phyloP scores from a whole-genome alignment of 352 stramenopile species.

The Globisporangium recalcitrans region DNA sequence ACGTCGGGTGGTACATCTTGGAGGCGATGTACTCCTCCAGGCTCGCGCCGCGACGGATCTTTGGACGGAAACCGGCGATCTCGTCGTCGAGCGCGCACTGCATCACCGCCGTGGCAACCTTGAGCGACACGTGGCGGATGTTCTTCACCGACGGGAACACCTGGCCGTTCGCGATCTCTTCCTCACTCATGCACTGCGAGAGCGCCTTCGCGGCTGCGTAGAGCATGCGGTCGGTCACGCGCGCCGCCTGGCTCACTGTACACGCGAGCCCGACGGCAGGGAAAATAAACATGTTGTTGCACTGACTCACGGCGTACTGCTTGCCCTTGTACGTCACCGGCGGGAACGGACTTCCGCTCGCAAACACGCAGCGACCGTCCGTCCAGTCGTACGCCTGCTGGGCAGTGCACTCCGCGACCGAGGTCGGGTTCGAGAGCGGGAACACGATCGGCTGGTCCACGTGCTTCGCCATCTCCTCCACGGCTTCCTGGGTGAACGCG shows the following conservation, averaged over 20 bases:
- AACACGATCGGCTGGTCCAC: slow-evolving; percentile 94
- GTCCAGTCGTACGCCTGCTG: slow-evolving; percentile 96
- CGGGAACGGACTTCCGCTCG: slow-evolving; percentile 93
- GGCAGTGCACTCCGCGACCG: slow-evolving; percentile 94
- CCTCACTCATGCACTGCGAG: slow-evolving; percentile 89
- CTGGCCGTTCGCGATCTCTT: slow-evolving; percentile 89
- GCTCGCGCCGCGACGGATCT: slow-evolving; percentile 62
- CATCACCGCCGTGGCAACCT: slow-evolving; percentile 91
- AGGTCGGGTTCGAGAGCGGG: slow-evolving; percentile 95
- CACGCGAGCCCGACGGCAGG: slow-evolving; percentile 92
- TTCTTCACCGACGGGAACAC: slow-evolving; percentile 92
- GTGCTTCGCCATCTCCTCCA: slow-evolving; percentile 87
- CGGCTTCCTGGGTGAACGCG: slow-evolving; percentile 83
- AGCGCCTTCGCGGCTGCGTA: slow-evolving; percentile 92
- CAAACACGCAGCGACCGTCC: slow-evolving; percentile 93
- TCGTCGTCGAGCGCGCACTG: slow-evolving; percentile 86
- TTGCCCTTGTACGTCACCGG: slow-evolving; percentile 87
- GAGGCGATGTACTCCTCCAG: slow-evolving; percentile 87
- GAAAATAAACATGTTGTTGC: slow-evolving; percentile 99
- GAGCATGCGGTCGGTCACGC: slow-evolving; percentile 93
- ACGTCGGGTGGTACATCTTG: slow-evolving; percentile 95
- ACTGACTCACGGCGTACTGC: slow-evolving; percentile 79
- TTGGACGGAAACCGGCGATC: slow-evolving; percentile 71
- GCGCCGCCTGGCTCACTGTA: slow-evolving; percentile 70
- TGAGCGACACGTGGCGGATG: slow-evolving; percentile 92